phyloP scores from a whole-genome alignment of 768 basidiomycete species.

The Kwoniella heveanensis region DNA sequence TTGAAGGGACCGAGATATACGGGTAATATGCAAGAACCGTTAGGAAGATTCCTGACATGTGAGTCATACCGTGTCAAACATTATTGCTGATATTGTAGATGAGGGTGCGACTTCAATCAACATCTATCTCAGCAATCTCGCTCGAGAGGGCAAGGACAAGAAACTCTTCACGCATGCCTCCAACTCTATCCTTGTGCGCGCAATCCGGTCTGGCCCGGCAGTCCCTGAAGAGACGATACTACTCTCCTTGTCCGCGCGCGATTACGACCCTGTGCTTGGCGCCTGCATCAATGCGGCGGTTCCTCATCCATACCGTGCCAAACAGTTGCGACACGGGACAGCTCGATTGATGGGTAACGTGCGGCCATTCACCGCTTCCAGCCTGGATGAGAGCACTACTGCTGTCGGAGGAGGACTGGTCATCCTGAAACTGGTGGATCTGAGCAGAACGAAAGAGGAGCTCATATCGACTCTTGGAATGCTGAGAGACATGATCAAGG shows the following conservation, averaged over 20 bases:
- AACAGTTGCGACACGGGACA: conserved; percentile 33
- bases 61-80: conserved; percentile 8
- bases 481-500: conserved; percentile 73
- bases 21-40: conserved; percentile 52
- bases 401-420: conserved; percentile 80
- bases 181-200: conserved; percentile 50
- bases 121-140: conserved; percentile 48
- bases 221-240: conserved; percentile 50
- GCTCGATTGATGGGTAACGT: conserved; percentile 39
- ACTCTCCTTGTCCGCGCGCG: conserved; percentile 38
- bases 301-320: conserved; percentile 38
- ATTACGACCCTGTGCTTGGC: conserved; percentile 19
- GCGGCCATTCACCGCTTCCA: conserved; percentile 17
- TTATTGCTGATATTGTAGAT: conserved; percentile 29
- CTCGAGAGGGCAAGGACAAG: conserved; percentile 37
- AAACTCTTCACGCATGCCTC: conserved; percentile 36
- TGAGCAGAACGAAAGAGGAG: conserved; percentile 77
- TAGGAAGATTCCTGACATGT: conserved; percentile 55
- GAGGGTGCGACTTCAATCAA: conserved; percentile 54
- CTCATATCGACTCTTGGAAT: conserved; percentile 72
- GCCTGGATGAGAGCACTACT: conserved; percentile 76
- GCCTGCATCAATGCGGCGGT: conserved; percentile 41
- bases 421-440: conserved; percentile 70
- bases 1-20: conserved; percentile 53
- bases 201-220: conserved; percentile 46